Evolutionary conservation across 805 yeast species (phyloP), one percentile per base, ranked within the genome.

Genomic region (Saturnispora mendoncae): DNA sequence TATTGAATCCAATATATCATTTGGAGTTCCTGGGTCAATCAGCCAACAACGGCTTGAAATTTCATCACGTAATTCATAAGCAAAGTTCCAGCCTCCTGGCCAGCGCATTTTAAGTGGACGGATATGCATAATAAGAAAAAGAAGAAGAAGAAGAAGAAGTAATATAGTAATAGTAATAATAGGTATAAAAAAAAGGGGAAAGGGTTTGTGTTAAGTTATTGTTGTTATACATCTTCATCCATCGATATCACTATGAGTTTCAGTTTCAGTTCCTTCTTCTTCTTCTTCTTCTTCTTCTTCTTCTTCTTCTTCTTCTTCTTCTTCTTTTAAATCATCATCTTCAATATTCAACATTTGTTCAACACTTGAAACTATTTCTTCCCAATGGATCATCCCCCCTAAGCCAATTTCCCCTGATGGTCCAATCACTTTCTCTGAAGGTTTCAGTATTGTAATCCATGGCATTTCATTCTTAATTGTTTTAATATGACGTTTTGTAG

Each of bases 61-160:
- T 19, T 73, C 74, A 61, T 88, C 96, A 15, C 76, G 70, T 25
- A 92, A 57, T 8, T 88, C 59, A 58, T 92, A 92, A 51, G 88
- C 72, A 63, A 88, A 92, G 66, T 92, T 92, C 56, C 90, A 92
- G n/a, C 36, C 36, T 41, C 97, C 95, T 20, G 90, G 85, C 97
- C 97, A 90, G 61, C 96, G 76, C 95, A 88, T 88, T 41, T 90
- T 88, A 51, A 92, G 75, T 24, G 81, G 64, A 51, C 76, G 71
- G 43, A 92, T 72, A 51, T 84, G 92, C 98, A 92, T 92, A 36
- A 9, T 17, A 12, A 14, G 17, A 13, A n/a, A n/a, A n/a, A n/a
- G n/a, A n/a, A n/a, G n/a, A n/a, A n/a, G n/a, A n/a, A n/a, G n/a
- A n/a, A n/a, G n/a, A n/a, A n/a, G n/a, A n/a, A n/a, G n/a, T n/a